Conservation (phyloP, 805 yeast species). For the Metschnikowia drakensbergensis region DNA sequence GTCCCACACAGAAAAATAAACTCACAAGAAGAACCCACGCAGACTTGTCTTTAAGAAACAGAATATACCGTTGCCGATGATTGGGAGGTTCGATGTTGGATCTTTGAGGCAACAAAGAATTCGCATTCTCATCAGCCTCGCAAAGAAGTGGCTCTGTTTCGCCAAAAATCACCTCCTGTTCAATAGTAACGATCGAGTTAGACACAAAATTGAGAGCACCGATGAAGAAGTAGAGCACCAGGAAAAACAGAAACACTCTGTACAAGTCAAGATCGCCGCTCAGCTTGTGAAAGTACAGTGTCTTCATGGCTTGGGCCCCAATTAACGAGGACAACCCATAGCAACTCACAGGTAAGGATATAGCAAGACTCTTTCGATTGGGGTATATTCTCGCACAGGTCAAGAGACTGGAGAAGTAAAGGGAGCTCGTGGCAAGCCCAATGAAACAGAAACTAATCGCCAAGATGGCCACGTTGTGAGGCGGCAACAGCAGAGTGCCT, state of each 20-base stretch:
- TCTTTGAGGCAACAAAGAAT: conserved; percentile 29
- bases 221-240: conserved; percentile 49
- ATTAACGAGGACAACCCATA: conserved; percentile 81
- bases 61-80: conserved; percentile 32
- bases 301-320: conserved; percentile 58
- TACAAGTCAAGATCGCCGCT: conserved; percentile 40
- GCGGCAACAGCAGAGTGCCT: conserved; percentile 15
- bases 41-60: conserved; percentile 49
- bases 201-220: conserved; percentile 62
- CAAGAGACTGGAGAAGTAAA: conserved; percentile 65
- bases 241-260: conserved; percentile 51
- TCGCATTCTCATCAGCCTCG: conserved; percentile 8
- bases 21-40: conserved; percentile 63
- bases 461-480: conserved; percentile 37
- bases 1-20: conserved; percentile 70
- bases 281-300: conserved; percentile 34
- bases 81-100: conserved; percentile 36
- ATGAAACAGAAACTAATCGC: conserved; percentile 53
- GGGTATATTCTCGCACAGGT: conserved; percentile 89
- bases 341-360: conserved; percentile 82
- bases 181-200: conserved; percentile 60
- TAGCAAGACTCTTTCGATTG: conserved; percentile 68
- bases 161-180: conserved; percentile 43
- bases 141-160: conserved; percentile 18
- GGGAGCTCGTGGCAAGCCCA: conserved; percentile 70